Percentiles rank a stretch among this genome's conserved stretches.
Conservation (phyloP, 2,329 filamentous ascomycete species). For the Cladosporium sphaerospermum region DNA sequence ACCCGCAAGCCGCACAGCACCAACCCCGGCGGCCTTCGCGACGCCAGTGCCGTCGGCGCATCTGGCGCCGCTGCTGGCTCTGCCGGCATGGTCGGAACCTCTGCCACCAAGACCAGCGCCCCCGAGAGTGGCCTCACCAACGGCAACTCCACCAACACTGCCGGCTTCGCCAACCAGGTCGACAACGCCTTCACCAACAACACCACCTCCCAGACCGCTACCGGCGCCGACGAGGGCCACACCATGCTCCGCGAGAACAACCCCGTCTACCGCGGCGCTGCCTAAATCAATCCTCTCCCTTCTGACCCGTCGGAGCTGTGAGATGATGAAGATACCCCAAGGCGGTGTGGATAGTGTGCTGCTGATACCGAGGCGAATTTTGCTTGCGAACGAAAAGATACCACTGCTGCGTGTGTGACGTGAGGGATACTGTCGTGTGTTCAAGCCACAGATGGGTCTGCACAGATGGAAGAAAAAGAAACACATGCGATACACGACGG, state of each 20-base stretch:
- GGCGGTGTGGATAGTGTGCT: neutral
- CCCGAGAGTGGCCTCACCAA: conserved; percentile 12
- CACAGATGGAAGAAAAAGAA: neutral
- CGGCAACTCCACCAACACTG: conserved; percentile 20
- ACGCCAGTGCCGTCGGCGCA: conserved; percentile 10
- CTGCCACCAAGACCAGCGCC: conserved; percentile 14
- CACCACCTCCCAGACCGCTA: neutral
- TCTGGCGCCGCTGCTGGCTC: conserved; percentile 11
- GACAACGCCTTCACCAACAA: conserved; percentile 34
- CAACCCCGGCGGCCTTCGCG: conserved; percentile 17
- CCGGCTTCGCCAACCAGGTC: conserved; percentile 39
- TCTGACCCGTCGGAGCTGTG: too few species aligned
- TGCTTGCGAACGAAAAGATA: neutral
- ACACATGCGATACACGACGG: neutral
- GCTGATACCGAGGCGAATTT: neutral
- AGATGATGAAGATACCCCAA: neutral
- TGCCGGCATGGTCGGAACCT: conserved; percentile 9
- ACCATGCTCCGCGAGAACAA: conserved; percentile 39
- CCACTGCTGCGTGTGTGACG: neutral
- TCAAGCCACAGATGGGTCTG: neutral
- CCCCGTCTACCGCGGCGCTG: conserved; percentile 37
- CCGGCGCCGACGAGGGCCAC: conserved; percentile 20
- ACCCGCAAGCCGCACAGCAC: conserved; percentile 54
- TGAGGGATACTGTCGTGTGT: too few species aligned
- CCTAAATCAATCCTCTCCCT: conserved; percentile 31